Conservation (phyloP, 331 rosid species). For the Malus hybrid region DNA sequence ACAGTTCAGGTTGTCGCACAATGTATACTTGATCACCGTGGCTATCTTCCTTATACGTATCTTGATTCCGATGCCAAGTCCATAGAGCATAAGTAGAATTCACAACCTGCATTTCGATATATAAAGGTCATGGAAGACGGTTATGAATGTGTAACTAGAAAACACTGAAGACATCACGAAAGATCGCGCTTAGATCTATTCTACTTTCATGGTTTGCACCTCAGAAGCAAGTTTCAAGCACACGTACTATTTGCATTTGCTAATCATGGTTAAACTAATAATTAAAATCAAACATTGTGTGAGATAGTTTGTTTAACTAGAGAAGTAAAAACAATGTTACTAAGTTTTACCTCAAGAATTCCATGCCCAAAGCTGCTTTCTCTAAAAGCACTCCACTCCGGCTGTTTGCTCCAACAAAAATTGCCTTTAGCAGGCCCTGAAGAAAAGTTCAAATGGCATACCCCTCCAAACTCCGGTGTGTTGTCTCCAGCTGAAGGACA, state of each 20-base stretch:
- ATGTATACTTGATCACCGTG: constrained; percentile 76
- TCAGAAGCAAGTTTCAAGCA: not conserved
- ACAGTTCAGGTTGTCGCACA: constrained; percentile 64
- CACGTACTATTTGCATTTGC: not conserved
- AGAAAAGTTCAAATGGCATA: constrained; percentile 69
- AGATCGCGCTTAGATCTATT: not conserved
- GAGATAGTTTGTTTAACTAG: no score
- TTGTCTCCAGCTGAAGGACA: constrained; percentile 80
- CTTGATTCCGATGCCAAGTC: constrained; percentile 96
- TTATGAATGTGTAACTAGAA: not conserved
- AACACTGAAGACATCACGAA: not conserved
- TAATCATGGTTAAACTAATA: not conserved
- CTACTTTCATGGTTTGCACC: not conserved
- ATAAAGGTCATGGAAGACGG: not conserved
- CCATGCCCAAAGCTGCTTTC: constrained; percentile 99
- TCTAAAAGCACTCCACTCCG: constrained; percentile 92
- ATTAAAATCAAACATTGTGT: not conserved
- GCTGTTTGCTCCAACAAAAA: constrained; percentile 82
- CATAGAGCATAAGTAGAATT: constrained; percentile 80
- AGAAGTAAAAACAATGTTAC: no score
- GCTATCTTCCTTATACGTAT: constrained; percentile 47
- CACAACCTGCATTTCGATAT: constrained; percentile 43
- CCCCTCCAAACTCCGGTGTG: constrained; percentile 77
- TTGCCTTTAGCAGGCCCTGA: constrained; percentile 74
- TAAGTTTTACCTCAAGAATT: constrained; percentile 57